A percentile compares a stretch with the other conserved stretches of the same genome.
These are phyloP conservation scores for Diatrype stigma DNA, from an alignment of 2,329 filamentous ascomycete genomes.

Conservation along the genomic window DNA sequence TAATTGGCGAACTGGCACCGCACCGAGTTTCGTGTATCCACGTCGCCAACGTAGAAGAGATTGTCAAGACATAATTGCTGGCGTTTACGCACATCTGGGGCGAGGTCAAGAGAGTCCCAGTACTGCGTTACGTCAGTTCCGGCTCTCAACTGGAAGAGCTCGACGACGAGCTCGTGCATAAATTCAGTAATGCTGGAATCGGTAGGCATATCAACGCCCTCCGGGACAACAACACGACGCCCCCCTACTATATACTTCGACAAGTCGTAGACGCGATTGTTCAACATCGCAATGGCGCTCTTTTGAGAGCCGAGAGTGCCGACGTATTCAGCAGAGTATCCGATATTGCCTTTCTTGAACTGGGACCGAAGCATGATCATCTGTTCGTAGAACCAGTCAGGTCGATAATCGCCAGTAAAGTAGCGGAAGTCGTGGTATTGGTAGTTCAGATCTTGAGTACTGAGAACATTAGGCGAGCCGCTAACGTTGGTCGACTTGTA, in stretches of 20 bases:
- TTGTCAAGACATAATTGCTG: constrained; percentile 89
- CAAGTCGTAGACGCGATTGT: constrained; percentile 81
- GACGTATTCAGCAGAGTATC: constrained; percentile 76
- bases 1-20: constrained; percentile 87
- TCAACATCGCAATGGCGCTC: constrained; percentile 71
- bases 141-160: constrained; percentile 71
- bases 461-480: constrained; percentile 62
- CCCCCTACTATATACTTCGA: constrained; percentile 78
- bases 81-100: constrained; percentile 49
- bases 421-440: constrained; percentile 91
- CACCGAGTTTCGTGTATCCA: constrained; percentile 84
- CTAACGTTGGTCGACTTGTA: constrained; percentile 75
- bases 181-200: constrained; percentile 62
- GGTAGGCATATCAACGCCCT: constrained; percentile 44
- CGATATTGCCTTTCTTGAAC: constrained; percentile 83
- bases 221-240: constrained; percentile 55
- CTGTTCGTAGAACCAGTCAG: constrained; percentile 90
- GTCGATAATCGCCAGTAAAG: constrained; percentile 74
- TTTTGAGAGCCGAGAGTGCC: constrained; percentile 60
- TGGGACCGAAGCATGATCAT: constrained; percentile 72
- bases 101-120: constrained; percentile 68
- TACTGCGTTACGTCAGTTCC: constrained; percentile 79
- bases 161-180: constrained; percentile 70
- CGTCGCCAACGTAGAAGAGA: constrained; percentile 86
- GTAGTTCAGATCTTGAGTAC: constrained; percentile 65